Percentiles rank a stretch among this genome's conserved stretches.
Conservation (phyloP, 2,329 filamentous ascomycete species). For the Achaetomium macrosporum region DNA sequence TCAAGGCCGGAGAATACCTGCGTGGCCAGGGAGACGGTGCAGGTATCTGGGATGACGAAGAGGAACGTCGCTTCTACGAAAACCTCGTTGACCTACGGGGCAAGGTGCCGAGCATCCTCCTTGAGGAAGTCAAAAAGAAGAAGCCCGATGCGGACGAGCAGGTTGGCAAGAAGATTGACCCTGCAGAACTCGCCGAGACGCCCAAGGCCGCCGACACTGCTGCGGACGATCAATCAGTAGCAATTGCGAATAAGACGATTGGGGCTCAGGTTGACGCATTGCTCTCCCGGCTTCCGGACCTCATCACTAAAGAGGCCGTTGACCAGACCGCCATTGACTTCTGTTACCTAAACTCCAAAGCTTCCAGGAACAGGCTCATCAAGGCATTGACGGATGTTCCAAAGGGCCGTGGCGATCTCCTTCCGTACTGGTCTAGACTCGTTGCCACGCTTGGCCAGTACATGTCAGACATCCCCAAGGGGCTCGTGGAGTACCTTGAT, state of each 20-base stretch:
- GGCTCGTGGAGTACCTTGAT: conserved; percentile 85
- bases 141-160: conserved; percentile 77
- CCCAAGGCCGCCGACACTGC: conserved; percentile 48
- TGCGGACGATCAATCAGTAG: conserved; percentile 78
- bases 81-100: conserved; percentile 92
- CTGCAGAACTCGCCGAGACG: conserved; percentile 42
- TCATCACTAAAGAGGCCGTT: conserved; percentile 85
- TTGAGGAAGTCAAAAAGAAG: conserved; percentile 95
- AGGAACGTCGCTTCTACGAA: conserved; percentile 96
- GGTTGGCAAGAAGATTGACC: conserved; percentile 67
- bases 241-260: conserved; percentile 95
- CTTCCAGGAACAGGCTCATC: conserved; percentile 86
- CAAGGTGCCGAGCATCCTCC: conserved; percentile 85
- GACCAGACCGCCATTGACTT: conserved; percentile 94
- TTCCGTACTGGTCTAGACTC: conserved; percentile 86
- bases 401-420: conserved; percentile 83
- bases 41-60: conserved; percentile 98
- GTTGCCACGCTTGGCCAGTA: conserved; percentile 91
- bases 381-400: conserved; percentile 93
- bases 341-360: conserved; percentile 97
- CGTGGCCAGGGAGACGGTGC: conserved; percentile 83
- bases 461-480: conserved; percentile 89
- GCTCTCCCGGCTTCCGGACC: conserved; percentile 77
- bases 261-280: conserved; percentile 94
- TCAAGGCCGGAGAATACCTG: conserved; percentile 90